A percentile compares a stretch with the other conserved stretches of the same genome.
phyloP scores from a whole-genome alignment of 805 yeast species.

The Candida coquimbonensis region DNA sequence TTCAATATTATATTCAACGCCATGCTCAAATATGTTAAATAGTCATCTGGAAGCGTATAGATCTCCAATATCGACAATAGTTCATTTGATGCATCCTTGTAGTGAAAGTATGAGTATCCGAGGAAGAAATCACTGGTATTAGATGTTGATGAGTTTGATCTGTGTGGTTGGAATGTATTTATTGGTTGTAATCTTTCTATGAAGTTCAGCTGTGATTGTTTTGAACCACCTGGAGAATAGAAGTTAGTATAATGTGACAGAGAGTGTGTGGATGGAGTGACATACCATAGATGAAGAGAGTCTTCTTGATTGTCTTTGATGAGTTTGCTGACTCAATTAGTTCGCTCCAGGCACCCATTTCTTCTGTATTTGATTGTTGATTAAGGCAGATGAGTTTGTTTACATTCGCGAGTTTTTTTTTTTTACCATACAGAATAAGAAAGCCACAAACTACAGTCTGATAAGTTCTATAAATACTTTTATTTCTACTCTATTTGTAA shows the following conservation, averaged over 20 bases:
- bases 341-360: conserved; percentile 7
- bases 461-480: not conserved
- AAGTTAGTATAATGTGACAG: not conserved
- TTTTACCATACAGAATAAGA: no score
- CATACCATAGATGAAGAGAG: conserved; percentile 8
- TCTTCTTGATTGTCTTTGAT: not conserved
- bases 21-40: not conserved
- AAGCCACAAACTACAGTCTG: not conserved
- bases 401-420: not conserved
- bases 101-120: conserved; percentile 17
- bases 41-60: conserved; percentile 11
- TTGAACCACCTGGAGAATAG: conserved; percentile 10
- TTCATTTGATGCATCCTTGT: conserved; percentile 11
- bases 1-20: not conserved
- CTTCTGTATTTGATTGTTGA: no score
- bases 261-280: not conserved
- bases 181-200: conserved; percentile 9
- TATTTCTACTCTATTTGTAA: conserved; percentile 24
- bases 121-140: conserved; percentile 10
- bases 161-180: not conserved
- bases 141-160: conserved; percentile 2
- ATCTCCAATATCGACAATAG: conserved; percentile 13
- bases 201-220: conserved; percentile 8
- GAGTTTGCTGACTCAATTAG: conserved; percentile 6
- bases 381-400: no score